Base-by-base conservation (phyloP, 1,284 basidiomycete genomes). In the Boletus nobilissimus region DNA sequence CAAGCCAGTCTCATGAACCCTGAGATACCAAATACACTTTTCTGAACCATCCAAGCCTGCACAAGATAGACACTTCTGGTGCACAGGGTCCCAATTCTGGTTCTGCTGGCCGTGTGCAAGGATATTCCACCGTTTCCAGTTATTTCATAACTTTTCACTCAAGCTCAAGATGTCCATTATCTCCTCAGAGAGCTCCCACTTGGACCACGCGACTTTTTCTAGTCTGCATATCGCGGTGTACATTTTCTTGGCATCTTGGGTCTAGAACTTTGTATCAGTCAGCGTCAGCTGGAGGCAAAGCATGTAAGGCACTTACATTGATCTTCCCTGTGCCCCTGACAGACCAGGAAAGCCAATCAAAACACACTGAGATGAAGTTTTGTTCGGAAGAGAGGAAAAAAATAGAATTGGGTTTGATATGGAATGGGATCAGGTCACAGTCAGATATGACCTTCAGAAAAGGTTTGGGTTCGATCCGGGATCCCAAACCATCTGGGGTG, bases 321-420 rank as follows among this genome's bases (percentile, higher is more conserved):
- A 75, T 43, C 1, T n/a, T 32, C 1, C 29, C 19, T 16, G 0
- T 22, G 9, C 19, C 11, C 63, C 6, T 11, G 32, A 19, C 10
- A 78, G 39, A 60, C 8, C 5, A 38, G 0, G 68, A 4, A 5
- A 80, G 13, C 79, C 79, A 80, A 38, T 80, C 65, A 8, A 76
- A 80, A 29, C 72, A 79, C 29, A 79, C 73, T 0, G 54, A 5
- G 2, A 43, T 7, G 5, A 80, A 79, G 34, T 80, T 80, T 5
- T 79, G 43, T 9, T 78, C 46, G 0, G 65, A 80, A 29, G n/a
- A 78, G 14, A 80, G 72, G 24, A 79, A 80, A 60, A 80, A 80
- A n/a, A 80, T 76, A 0, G 77, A 73, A 11, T 80, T 68, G 1
- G 77, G 77, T 40, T 80, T 80, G 18, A 62, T 38, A 2, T 54